phyloP scores from a whole-genome alignment of 78 protist genomes.

The Pigoraptor vietnamica region DNA sequence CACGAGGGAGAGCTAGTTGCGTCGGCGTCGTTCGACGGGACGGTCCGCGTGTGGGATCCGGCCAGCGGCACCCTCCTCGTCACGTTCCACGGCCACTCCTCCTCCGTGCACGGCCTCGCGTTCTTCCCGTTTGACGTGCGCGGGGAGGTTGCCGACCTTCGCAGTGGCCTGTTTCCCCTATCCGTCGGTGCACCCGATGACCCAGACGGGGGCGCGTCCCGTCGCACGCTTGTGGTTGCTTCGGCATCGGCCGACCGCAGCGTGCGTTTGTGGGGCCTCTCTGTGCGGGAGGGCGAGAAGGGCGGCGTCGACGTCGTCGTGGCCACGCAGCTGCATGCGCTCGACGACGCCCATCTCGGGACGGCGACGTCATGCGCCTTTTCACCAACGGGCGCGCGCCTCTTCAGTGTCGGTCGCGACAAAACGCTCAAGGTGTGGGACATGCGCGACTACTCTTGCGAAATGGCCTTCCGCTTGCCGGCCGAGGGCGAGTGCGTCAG shows the following conservation, averaged over 20 bases:
- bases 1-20: not conserved
- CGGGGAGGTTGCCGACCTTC: not conserved
- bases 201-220: not conserved
- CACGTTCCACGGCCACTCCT: not conserved
- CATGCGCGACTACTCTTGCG: not conserved
- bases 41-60: not conserved
- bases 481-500: not conserved
- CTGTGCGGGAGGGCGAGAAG: not conserved
- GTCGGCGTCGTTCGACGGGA: not conserved
- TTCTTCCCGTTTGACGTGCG: not conserved
- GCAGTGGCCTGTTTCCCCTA: not conserved
- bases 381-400: not conserved
- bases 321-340: not conserved
- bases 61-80: not conserved
- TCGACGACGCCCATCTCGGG: not conserved
- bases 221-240: not conserved
- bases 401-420: not conserved
- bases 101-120: not conserved
- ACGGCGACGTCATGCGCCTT: not conserved
- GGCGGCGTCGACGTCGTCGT: not conserved
- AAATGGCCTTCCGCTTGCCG: not conserved
- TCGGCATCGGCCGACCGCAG: not conserved
- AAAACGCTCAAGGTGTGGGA: not conserved
- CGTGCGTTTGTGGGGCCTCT: not conserved
- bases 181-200: not conserved